These are phyloP conservation scores for Evernia prunastri DNA, from an alignment of 495 filamentous ascomycete genomes.

Conservation along the genomic window DNA sequence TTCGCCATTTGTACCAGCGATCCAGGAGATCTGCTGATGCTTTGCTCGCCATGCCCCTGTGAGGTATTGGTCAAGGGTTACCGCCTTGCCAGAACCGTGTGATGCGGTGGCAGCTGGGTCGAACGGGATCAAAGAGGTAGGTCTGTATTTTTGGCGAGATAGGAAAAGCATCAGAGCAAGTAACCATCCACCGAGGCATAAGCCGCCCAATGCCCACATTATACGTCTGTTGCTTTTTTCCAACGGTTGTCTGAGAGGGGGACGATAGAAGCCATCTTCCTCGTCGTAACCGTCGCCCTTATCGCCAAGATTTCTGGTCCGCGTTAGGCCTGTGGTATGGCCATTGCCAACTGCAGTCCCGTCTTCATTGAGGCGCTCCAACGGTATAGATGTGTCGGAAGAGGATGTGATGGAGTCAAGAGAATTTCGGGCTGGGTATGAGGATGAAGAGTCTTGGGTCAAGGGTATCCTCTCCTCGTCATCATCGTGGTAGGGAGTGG, in stretches of 20 bases:
- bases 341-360: conserved; percentile 26
- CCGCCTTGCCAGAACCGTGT: conserved; percentile 63
- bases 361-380: conserved; percentile 59
- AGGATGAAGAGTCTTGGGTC: conserved; percentile 12
- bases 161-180: conserved; percentile 72
- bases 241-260: conserved; percentile 39
- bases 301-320: conserved; percentile 26
- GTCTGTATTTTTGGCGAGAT: conserved; percentile 56
- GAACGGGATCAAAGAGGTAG: conserved; percentile 53
- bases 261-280: conserved; percentile 43
- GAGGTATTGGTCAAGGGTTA: conserved; percentile 78
- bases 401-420: conserved; percentile 58
- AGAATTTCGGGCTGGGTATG: conserved; percentile 37
- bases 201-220: conserved; percentile 58
- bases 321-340: conserved; percentile 25
- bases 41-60: conserved; percentile 61
- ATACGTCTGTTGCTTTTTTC: conserved; percentile 57
- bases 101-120: conserved; percentile 60
- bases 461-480: conserved; percentile 24
- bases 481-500: conserved; percentile 21
- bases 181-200: conserved; percentile 73
- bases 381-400: conserved; percentile 70
- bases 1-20: conserved; percentile 74
- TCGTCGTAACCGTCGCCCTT: conserved; percentile 33
- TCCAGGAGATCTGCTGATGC: conserved; percentile 77